These are phyloP conservation scores for Diaporthe batatas DNA, from an alignment of 2,329 filamentous ascomycete genomes.

Conservation along the genomic window DNA sequence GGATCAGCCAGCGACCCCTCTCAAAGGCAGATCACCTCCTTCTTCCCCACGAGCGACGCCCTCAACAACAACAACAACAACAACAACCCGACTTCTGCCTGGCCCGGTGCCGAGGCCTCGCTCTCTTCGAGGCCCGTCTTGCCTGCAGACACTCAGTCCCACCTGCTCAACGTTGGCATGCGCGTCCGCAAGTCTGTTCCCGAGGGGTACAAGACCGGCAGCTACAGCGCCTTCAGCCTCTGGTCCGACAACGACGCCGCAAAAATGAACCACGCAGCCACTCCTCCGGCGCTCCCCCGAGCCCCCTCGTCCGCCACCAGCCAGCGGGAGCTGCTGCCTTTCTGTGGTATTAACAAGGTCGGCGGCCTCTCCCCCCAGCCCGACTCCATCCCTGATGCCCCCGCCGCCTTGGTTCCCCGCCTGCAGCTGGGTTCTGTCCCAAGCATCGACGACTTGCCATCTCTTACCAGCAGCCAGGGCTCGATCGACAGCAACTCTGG, in stretches of 20 bases:
- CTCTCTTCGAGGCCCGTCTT: constrained; percentile 58
- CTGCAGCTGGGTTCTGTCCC: constrained; percentile 49
- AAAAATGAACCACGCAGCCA: constrained; percentile 43
- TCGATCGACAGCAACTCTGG: constrained; percentile 56
- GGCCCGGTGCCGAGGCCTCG: constrained; percentile 48
- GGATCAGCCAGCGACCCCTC: constrained; percentile 69
- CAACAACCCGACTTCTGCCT: constrained; percentile 42
- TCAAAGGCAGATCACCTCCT: constrained; percentile 74
- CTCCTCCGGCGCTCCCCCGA: constrained; percentile 44
- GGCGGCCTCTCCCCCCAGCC: constrained; percentile 75
- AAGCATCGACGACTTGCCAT: constrained; percentile 58
- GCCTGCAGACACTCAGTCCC: constrained; percentile 78
- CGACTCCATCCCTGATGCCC: constrained; percentile 27
- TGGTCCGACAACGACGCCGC: constrained; percentile 56
- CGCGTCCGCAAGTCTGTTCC: constrained; percentile 92
- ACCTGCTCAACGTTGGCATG: constrained; percentile 94
- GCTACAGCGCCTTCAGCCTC: constrained; percentile 64
- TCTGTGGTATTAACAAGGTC: constrained; percentile 83
- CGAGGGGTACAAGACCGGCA: constrained; percentile 90
- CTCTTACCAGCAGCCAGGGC: constrained; percentile 68
- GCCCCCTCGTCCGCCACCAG: constrained; percentile 47
- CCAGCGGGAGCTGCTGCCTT: constrained; percentile 78
- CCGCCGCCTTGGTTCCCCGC: constrained; percentile 37
- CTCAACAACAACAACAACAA: constrained; percentile 43
- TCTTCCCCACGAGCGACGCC: constrained; percentile 58